Percentiles rank a stretch among this genome's conserved stretches.
Conservation (phyloP, 192 early-diverging fungal genomes). For the Dissophora ornata region DNA sequence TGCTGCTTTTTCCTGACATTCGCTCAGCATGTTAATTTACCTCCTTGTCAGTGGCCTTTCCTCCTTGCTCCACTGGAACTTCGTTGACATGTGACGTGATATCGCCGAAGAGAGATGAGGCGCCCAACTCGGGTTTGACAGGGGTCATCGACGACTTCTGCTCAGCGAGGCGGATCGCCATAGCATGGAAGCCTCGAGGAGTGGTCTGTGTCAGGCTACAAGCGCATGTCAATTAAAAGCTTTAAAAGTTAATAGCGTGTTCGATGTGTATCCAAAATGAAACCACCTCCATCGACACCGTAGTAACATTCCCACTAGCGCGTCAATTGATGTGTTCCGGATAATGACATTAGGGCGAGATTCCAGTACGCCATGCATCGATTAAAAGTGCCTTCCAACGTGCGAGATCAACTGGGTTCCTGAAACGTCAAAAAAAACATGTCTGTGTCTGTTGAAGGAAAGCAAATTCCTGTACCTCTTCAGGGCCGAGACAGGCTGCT, state of each 20-base stretch:
- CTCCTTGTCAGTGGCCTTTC: slow-evolving; percentile 48
- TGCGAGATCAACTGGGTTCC: no score
- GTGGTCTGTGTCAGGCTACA: slow-evolving; percentile 27
- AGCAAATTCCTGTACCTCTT: slow-evolving; percentile 29
- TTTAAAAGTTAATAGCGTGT: no score
- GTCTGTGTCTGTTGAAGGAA: no score
- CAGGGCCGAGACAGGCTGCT: slow-evolving; percentile 32
- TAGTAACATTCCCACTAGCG: no score
- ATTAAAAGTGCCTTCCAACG: no score
- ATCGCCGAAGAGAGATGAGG: slow-evolving; percentile 49
- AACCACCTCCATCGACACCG: no score
- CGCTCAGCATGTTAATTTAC: slow-evolving; percentile 13
- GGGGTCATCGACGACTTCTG: slow-evolving; percentile 40
- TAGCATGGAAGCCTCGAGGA: slow-evolving; percentile 43
- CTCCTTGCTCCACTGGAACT: slow-evolving; percentile 40
- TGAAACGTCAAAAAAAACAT: no score
- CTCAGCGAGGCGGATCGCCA: slow-evolving; percentile 39
- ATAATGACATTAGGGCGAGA: no score
- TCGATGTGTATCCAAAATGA: no score
- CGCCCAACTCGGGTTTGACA: slow-evolving; percentile 34
- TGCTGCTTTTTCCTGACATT: no score
- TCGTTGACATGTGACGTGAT: slow-evolving; percentile 40
- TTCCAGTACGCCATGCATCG: no score
- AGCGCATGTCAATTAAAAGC: neutral
- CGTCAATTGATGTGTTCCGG: neutral